A percentile compares a stretch with the other conserved stretches of the same genome.
These are phyloP conservation scores for Cotoneaster glaucophyllus DNA, from an alignment of 306 rosid genomes.

Conservation along the genomic window DNA sequence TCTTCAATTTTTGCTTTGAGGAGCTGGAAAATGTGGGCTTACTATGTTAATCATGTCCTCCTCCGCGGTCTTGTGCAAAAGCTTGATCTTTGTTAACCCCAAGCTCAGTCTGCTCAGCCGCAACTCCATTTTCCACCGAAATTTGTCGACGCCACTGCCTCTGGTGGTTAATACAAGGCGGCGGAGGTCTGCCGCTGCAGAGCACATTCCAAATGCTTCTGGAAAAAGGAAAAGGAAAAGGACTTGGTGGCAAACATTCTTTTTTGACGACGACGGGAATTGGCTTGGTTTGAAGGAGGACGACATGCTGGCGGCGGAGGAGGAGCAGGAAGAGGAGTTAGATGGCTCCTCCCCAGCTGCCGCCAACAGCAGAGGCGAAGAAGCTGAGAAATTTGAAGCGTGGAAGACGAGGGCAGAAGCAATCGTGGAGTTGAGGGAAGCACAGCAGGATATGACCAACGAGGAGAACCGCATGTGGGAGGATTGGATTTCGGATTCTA, in stretches of 20 bases:
- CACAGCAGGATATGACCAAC: conserved; percentile 56
- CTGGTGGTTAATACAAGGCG: conserved; percentile 21
- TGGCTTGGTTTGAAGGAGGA: conserved; percentile 79
- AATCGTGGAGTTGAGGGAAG: conserved; percentile 73
- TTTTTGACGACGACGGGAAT: conserved; percentile 68
- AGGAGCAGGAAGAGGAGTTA: not conserved
- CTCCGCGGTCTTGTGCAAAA: conserved; percentile 40
- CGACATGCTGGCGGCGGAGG: conserved; percentile 42
- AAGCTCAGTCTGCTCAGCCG: conserved; percentile 3
- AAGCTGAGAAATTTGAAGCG: conserved; percentile 64
- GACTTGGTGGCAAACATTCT: conserved; percentile 78
- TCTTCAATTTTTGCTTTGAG: conserved; percentile 14
- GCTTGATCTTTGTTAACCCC: conserved; percentile 29
- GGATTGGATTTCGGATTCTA: conserved; percentile 58
- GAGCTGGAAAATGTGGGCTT: conserved; percentile 50
- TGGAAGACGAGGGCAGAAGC: conserved; percentile 96
- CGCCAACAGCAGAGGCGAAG: not conserved
- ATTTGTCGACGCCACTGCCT: conserved; percentile 22
- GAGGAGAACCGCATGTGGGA: conserved; percentile 68
- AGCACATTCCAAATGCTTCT: conserved; percentile 54
- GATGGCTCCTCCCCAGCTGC: not conserved
- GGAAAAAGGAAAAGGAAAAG: conserved; percentile 35
- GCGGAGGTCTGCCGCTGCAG: conserved; percentile 20
- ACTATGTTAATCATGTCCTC: conserved; percentile 22
- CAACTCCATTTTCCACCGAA: conserved; percentile 22